phyloP scores from a whole-genome alignment of 805 yeast genomes.

The Yamadazyma olivae region DNA sequence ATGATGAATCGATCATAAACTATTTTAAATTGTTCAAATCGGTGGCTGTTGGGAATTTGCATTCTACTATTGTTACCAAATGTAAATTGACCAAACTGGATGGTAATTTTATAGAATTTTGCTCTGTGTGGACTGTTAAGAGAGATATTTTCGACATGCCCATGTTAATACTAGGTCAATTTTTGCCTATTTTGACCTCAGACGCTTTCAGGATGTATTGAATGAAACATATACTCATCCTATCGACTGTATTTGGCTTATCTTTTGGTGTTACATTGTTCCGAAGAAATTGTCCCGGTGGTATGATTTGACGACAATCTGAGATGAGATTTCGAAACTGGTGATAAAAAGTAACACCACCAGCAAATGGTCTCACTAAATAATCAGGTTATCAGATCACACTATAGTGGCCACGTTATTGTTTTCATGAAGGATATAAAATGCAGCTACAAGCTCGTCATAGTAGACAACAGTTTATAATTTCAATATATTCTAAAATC shows the following conservation, averaged over 20 bases:
- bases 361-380: neutral
- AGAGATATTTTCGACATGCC: slow-evolving; percentile 83
- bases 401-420: too few species aligned
- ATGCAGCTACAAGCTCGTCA: too few species aligned
- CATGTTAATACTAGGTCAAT: slow-evolving; percentile 79
- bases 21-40: slow-evolving; percentile 71
- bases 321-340: neutral
- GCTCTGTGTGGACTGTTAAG: slow-evolving; percentile 83
- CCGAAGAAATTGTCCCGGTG: too few species aligned
- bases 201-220: slow-evolving; percentile 32
- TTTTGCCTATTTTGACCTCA: slow-evolving; percentile 54
- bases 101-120: slow-evolving; percentile 50
- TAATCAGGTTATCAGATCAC: too few species aligned
- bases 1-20: slow-evolving; percentile 67
- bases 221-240: too few species aligned
- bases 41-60: slow-evolving; percentile 66
- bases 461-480: too few species aligned
- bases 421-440: too few species aligned
- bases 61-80: slow-evolving; percentile 49
- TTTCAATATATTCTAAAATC: neutral
- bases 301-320: too few species aligned
- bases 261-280: too few species aligned
- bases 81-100: slow-evolving; percentile 41
- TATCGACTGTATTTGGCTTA: too few species aligned
- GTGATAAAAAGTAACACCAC: neutral